phyloP scores from a whole-genome alignment of 208 protist genomes.

The Trypanosoma melophagium region DNA sequence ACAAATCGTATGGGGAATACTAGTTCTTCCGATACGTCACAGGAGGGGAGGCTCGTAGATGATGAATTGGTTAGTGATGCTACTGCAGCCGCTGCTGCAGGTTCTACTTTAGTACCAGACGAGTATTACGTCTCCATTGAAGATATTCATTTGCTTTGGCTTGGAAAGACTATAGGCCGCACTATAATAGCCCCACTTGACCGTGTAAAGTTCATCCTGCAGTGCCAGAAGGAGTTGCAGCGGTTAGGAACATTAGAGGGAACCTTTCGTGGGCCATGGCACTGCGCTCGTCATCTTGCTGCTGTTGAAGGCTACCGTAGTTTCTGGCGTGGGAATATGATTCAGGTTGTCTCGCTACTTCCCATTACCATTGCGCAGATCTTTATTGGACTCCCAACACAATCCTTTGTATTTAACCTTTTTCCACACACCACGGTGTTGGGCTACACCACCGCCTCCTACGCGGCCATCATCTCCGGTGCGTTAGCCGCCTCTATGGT shows the following conservation, averaged over 20 bases:
- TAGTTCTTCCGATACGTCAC: not conserved
- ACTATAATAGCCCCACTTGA: conserved; percentile 78
- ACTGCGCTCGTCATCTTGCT: conserved; percentile 52
- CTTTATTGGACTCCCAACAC: conserved; percentile 66
- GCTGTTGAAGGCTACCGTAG: conserved; percentile 52
- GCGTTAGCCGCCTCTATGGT: conserved; percentile 48
- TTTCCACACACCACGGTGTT: conserved; percentile 34
- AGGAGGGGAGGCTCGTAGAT: not conserved
- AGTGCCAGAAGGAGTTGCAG: conserved; percentile 72
- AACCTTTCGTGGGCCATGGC: conserved; percentile 55
- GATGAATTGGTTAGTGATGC: not conserved
- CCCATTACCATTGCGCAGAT: conserved; percentile 65
- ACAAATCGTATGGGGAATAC: conserved; percentile 8
- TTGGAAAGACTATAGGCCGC: conserved; percentile 40
- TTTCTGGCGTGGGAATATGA: conserved; percentile 83
- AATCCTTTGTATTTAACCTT: conserved; percentile 55
- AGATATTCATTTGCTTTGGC: conserved; percentile 54
- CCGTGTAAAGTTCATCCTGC: conserved; percentile 84
- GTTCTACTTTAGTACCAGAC: conserved; percentile 10
- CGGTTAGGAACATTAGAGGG: conserved; percentile 43
- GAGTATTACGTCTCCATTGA: conserved; percentile 47
- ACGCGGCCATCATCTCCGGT: conserved; percentile 49
- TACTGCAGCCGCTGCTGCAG: not conserved
- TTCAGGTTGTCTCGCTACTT: conserved; percentile 70
- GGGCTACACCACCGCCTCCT: conserved; percentile 48